These are phyloP conservation scores for Claviceps paspali DNA, from an alignment of 2,329 filamentous ascomycete genomes.

Conservation along the genomic window DNA sequence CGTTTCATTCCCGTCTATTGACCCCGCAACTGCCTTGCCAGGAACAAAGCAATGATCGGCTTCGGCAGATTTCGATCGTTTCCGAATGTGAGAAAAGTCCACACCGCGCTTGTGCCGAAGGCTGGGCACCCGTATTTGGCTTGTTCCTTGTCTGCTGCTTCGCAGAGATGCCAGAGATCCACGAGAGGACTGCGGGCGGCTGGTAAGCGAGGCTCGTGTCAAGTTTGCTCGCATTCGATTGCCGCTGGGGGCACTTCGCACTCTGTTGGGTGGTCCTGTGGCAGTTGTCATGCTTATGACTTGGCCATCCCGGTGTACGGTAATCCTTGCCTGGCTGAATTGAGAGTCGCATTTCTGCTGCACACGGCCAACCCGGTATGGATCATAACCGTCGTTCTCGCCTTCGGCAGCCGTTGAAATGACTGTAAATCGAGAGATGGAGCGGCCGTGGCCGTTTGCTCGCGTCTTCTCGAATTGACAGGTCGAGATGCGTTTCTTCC, in stretches of 20 bases:
- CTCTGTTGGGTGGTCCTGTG: constrained; percentile 15
- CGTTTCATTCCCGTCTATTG: constrained; percentile 8
- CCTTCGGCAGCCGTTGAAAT: constrained; percentile 45
- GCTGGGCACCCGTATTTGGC: constrained; percentile 25
- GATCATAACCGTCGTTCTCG: constrained; percentile 58
- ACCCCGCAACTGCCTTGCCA: constrained; percentile 8
- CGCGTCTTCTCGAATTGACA: constrained; percentile 38
- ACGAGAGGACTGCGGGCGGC: constrained; percentile 18
- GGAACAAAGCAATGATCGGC: constrained; percentile 6
- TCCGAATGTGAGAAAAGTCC: constrained; percentile 37
- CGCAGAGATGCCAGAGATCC: constrained; percentile 35
- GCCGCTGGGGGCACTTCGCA: constrained; percentile 20
- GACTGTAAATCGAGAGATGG: constrained; percentile 47
- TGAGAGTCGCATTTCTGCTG: constrained; percentile 27
- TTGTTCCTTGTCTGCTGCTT: constrained; percentile 27
- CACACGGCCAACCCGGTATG: constrained; percentile 55
- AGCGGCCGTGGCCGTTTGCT: constrained; percentile 32
- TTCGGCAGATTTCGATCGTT: constrained; percentile 18
- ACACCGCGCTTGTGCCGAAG: constrained; percentile 36
- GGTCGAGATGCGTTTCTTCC: constrained; percentile 46
- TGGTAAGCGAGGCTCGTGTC: constrained; percentile 14
- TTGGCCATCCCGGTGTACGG: constrained; percentile 43
- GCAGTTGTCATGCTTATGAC: constrained; percentile 10
- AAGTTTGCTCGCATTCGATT: constrained; percentile 17
- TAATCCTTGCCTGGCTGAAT: constrained; percentile 49